phyloP scores from a whole-genome alignment of 1,284 basidiomycete genomes.

The Phellinidium pouzarii region DNA sequence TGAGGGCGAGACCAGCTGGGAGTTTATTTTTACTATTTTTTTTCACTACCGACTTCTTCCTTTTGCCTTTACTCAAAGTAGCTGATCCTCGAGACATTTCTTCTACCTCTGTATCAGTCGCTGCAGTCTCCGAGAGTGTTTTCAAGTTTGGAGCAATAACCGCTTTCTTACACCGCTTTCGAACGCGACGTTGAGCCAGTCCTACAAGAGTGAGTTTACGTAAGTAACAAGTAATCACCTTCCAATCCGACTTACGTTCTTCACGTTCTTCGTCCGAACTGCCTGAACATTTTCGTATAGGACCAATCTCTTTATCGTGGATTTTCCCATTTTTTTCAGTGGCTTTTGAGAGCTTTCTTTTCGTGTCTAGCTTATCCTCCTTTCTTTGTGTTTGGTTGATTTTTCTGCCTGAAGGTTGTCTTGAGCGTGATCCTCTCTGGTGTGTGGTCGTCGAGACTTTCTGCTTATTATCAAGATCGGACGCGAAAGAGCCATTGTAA shows the following conservation, averaged over 20 bases:
- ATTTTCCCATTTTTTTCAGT: no score
- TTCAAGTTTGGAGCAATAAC: slow-evolving; percentile 43
- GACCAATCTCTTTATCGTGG: background rate
- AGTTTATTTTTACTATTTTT: slow-evolving; percentile 30
- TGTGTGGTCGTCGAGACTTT: background rate
- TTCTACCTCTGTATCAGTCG: slow-evolving; percentile 8
- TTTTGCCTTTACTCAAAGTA: slow-evolving; percentile 3
- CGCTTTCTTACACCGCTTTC: slow-evolving; percentile 45
- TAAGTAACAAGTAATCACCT: background rate
- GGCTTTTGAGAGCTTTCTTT: background rate
- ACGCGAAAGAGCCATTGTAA: background rate
- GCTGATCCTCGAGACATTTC: slow-evolving; percentile 11
- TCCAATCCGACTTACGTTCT: slow-evolving; percentile 24
- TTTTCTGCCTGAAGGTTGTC: background rate
- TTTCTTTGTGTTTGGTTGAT: no score
- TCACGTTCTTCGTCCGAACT: slow-evolving; percentile 27
- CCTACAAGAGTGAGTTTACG: slow-evolving; percentile 30
- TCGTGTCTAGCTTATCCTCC: background rate
- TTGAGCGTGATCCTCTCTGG: background rate
- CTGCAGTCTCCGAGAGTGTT: slow-evolving; percentile 7
- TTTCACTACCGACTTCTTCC: slow-evolving; percentile 25
- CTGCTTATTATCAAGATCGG: background rate
- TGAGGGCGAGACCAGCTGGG: slow-evolving; percentile 53
- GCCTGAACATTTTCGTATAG: slow-evolving; percentile 16
- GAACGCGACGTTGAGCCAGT: slow-evolving; percentile 46